Base-by-base conservation (phyloP, 2,329 filamentous ascomycete genomes). In the Tolypocladium paradoxum region DNA sequence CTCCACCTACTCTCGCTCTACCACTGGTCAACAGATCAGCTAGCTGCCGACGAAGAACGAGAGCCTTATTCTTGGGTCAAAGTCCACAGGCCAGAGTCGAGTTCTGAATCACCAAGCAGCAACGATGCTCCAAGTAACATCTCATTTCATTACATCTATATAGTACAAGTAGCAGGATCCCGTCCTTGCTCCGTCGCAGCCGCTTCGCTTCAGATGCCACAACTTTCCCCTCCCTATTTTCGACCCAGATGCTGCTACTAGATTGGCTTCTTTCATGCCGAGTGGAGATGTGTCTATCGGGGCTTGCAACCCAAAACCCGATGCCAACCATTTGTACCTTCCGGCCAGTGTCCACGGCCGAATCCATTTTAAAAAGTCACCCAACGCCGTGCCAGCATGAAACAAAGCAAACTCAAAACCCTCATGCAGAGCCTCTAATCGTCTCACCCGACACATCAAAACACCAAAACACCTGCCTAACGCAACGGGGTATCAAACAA, bases 261-360 rank as follows among this genome's bases (percentile, higher is more conserved):
- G 38, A 50, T 56, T 60, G 51, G 63, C 56, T 59, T 62, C 64
- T 65, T 59, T 61, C 58, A 69, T 73, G 67, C 66, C 68, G 72
- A 77, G 75, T 74, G 72, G 75, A 75, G 75, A 73, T 74, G 66
- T 70, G 66, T 76, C 71, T 76, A 75, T 71, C 58, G 62, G 59
- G 58, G 60, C 60, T 60, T 56, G 53, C 50, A 50, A 40, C 58
- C 63, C 57, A 52, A 58, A 60, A 61, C 50, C 51, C 53, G 38
- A 49, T 56, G 47, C 54, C 52, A 52, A 29, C 54, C 38, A 49
- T 38, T 49, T 49, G 36, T 49, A 20, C 37, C 31, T 22, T 18
- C 47, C 52, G 43, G 51, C 48, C 50, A 43, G 52, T 48, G 18
- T 45, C 50, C 43, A 51, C 53, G 56, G 48, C 56, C 54, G 54